Percentiles rank a stretch among this genome's conserved stretches.
These are phyloP conservation scores for Monosporozyma solicola DNA, from an alignment of 805 yeast species.

Conservation along the genomic window DNA sequence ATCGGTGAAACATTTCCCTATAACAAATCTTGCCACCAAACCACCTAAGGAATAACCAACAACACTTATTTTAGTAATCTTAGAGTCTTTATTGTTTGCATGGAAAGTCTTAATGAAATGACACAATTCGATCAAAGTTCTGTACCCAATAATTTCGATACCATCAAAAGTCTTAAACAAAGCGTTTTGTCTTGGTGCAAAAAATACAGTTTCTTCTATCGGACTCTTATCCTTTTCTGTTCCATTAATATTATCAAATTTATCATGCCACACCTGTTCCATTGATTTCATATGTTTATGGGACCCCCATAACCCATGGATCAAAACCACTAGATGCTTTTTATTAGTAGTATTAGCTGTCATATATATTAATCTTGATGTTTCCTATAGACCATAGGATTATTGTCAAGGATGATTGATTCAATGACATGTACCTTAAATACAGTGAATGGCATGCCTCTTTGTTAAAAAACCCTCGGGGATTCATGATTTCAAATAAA, in stretches of 20 bases:
- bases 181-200: constrained; percentile 51
- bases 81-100: constrained; percentile 6
- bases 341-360: background rate
- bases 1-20: constrained; percentile 55
- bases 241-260: constrained; percentile 15
- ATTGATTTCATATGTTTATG: constrained; percentile 47
- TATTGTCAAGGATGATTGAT: no score
- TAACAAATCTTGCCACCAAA: constrained; percentile 65
- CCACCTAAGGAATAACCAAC: constrained; percentile 92
- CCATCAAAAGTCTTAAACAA: constrained; percentile 83
- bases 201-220: constrained; percentile 36
- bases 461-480: background rate
- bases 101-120: constrained; percentile 33
- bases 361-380: background rate
- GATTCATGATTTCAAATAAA: no score
- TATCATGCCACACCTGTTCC: constrained; percentile 34
- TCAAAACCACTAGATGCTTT: constrained; percentile 56
- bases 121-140: constrained; percentile 59
- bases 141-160: constrained; percentile 57
- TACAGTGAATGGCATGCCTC: no score
- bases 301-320: constrained; percentile 77
- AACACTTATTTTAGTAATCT: constrained; percentile 47
- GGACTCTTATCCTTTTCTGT: constrained; percentile 7
- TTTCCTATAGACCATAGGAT: no score
- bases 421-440: no score